Evolutionary conservation across 345 rosid genomes (phyloP).

Genomic region (Lepidium africanum): DNA sequence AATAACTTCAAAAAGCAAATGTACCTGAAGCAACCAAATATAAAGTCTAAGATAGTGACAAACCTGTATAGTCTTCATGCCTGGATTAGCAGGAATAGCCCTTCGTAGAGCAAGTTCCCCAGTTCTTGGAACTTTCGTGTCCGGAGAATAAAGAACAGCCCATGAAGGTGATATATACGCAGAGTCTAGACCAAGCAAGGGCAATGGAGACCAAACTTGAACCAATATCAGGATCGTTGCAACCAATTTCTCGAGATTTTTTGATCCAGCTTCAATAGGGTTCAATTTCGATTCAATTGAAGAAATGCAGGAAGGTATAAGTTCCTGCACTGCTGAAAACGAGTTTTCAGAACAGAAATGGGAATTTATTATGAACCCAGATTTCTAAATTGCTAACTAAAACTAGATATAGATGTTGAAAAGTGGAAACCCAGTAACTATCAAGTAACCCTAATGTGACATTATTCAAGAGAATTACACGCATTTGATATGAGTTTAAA

Average conservation of each 20-base stretch:
- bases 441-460: background rate
- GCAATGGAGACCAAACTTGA: conserved; percentile 60
- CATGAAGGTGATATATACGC: conserved; percentile 47
- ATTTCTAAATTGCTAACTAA: background rate
- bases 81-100: conserved; percentile 85
- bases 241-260: conserved; percentile 40
- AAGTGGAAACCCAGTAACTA: background rate
- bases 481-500: background rate
- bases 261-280: conserved; percentile 22
- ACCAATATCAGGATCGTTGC: conserved; percentile 42
- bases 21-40: background rate
- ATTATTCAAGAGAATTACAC: background rate
- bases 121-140: conserved; percentile 86
- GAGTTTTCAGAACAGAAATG: conserved; percentile 16
- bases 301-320: conserved; percentile 9
- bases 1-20: background rate
- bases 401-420: background rate
- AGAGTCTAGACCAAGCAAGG: conserved; percentile 46
- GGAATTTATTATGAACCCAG: background rate
- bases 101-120: conserved; percentile 90
- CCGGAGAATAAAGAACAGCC: conserved; percentile 81
- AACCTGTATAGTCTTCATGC: conserved; percentile 84
- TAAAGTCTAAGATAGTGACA: background rate
- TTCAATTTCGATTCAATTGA: conserved; percentile 25
- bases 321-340: conserved; percentile 54